phyloP scores from a whole-genome alignment of 495 filamentous ascomycete species.

The Lophiotrema nucula region DNA sequence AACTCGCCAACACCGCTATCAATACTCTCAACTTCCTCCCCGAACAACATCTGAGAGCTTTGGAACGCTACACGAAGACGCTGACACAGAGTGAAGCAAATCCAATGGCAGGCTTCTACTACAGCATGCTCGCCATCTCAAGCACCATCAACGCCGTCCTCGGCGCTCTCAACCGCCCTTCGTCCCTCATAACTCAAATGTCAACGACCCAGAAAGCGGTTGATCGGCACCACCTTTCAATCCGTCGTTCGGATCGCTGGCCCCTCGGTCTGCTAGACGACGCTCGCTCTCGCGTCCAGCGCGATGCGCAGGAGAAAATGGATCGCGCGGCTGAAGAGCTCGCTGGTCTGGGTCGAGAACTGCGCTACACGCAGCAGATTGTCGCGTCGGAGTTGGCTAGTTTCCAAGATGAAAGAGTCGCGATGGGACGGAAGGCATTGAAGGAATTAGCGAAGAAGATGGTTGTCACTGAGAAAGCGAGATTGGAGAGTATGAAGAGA shows the following conservation, averaged over 20 bases:
- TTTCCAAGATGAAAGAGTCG: slow-evolving; percentile 85
- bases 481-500: slow-evolving; percentile 77
- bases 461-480: slow-evolving; percentile 72
- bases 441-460: slow-evolving; percentile 72
- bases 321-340: slow-evolving; percentile 63
- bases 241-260: slow-evolving; percentile 73
- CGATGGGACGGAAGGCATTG: slow-evolving; percentile 70
- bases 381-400: slow-evolving; percentile 89
- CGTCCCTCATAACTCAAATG: slow-evolving; percentile 72
- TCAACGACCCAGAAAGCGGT: slow-evolving; percentile 59
- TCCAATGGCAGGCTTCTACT: slow-evolving; percentile 71
- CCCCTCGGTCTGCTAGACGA: slow-evolving; percentile 84
- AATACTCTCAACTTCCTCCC: slow-evolving; percentile 68
- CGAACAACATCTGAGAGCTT: slow-evolving; percentile 62
- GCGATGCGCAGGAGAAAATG: slow-evolving; percentile 75
- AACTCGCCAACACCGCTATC: slow-evolving; percentile 56
- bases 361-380: slow-evolving; percentile 88
- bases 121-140: slow-evolving; percentile 69
- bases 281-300: slow-evolving; percentile 73
- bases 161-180: slow-evolving; percentile 75
- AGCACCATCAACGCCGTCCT: slow-evolving; percentile 79
- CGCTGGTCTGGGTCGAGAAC: slow-evolving; percentile 66
- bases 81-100: slow-evolving; percentile 69
- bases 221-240: slow-evolving; percentile 69
- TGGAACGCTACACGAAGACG: slow-evolving; percentile 67